Conservation (phyloP, 306 rosid genomes). For the Casuarina cunninghamiana region DNA sequence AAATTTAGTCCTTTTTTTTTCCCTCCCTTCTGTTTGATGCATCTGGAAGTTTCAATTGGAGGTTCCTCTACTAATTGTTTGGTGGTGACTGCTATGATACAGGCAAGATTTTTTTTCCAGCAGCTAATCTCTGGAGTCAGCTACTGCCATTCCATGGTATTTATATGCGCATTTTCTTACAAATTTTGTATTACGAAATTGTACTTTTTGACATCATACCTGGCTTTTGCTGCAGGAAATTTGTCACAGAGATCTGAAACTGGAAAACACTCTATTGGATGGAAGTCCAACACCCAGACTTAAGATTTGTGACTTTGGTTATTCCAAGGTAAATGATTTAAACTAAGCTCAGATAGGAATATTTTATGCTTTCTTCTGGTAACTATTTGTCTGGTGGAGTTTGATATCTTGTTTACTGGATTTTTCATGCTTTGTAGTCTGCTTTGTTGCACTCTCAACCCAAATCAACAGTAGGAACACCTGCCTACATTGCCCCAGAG, state of each 20-base stretch:
- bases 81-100: constrained; percentile 19
- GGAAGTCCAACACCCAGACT: constrained; percentile 81
- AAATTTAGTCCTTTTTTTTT: neutral
- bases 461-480: constrained; percentile 92
- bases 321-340: constrained; percentile 70
- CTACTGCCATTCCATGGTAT: constrained; percentile 90
- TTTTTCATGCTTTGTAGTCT: constrained; percentile 49
- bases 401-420: constrained; percentile 1
- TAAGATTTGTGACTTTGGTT: constrained; percentile 93
- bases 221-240: constrained; percentile 56
- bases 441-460: constrained; percentile 85
- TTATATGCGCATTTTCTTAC: neutral
- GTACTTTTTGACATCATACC: constrained; percentile 6
- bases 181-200: neutral
- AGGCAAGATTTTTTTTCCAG: constrained; percentile 99
- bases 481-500: constrained; percentile 95
- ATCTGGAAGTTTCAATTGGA: neutral
- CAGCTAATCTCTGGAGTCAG: constrained; percentile 96
- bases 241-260: constrained; percentile 91
- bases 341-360: neutral
- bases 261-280: constrained; percentile 89
- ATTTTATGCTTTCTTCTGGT: neutral
- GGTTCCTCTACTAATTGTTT: constrained; percentile 12
- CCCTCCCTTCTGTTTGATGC: constrained; percentile 8
- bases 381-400: neutral